Conservation (phyloP, 2,329 filamentous ascomycete species). For the Aspergillus sp. region DNA sequence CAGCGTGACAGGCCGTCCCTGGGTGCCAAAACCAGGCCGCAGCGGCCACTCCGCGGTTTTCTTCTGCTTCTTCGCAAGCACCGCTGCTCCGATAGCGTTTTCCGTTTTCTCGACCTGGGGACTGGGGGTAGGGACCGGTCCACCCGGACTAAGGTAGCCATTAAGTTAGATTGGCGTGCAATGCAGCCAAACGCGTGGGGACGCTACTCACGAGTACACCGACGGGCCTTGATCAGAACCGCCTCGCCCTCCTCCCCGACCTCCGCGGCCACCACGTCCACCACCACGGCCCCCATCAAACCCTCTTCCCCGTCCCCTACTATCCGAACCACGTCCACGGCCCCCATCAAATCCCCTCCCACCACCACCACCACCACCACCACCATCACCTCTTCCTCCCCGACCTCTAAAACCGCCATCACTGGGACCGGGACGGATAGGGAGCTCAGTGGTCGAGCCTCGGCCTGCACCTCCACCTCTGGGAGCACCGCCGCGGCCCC, state of each 20-base stretch:
- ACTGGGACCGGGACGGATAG: conserved; percentile 20
- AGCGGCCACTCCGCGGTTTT: conserved; percentile 32
- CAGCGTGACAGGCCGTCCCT: conserved; percentile 33
- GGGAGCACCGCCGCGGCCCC: conserved; percentile 20
- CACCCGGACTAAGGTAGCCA: conserved; percentile 23
- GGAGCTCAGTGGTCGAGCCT: conserved; percentile 27
- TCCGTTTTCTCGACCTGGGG: conserved; percentile 31
- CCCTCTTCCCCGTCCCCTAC: conserved; percentile 21
- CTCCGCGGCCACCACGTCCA: conserved; percentile 9
- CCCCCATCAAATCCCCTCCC: conserved; percentile 27
- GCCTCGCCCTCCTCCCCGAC: conserved; percentile 16
- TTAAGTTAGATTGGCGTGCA: not conserved
- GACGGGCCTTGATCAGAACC: conserved; percentile 22
- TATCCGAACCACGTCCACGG: conserved; percentile 20
- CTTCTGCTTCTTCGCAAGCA: conserved; percentile 21
- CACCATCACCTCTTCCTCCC: conserved; percentile 23
- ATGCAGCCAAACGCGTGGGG: not conserved
- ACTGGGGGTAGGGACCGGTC: conserved; percentile 24
- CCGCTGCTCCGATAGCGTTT: conserved; percentile 26
- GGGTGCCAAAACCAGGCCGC: conserved; percentile 42
- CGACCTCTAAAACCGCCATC: conserved; percentile 22
- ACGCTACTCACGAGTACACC: conserved; percentile 36
- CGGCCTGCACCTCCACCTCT: conserved; percentile 23
- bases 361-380: conserved; percentile 11
- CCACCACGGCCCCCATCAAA: conserved; percentile 12